These are phyloP conservation scores for Rhizopogon salebrosus DNA, from an alignment of 768 basidiomycete species.

Conservation along the genomic window DNA sequence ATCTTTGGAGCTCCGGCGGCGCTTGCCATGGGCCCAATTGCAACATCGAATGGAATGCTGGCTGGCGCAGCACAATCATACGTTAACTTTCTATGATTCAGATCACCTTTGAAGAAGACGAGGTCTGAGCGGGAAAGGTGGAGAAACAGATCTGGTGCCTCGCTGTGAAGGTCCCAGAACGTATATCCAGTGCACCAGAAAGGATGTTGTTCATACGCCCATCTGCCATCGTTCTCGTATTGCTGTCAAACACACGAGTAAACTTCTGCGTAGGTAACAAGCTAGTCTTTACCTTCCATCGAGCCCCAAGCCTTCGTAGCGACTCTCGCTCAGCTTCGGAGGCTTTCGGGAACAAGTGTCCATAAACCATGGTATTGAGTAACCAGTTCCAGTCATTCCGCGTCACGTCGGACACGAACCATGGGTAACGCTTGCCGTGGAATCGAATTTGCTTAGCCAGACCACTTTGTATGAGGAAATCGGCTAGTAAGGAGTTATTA, in stretches of 20 bases:
- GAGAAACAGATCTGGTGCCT: constrained; percentile 88
- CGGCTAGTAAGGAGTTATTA: constrained; percentile 49
- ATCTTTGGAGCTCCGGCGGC: constrained; percentile 84
- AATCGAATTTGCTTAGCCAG: constrained; percentile 81
- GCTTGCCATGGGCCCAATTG: constrained; percentile 90
- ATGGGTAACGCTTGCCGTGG: constrained; percentile 94
- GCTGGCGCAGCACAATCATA: constrained; percentile 85
- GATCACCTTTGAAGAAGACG: constrained; percentile 91
- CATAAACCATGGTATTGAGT: constrained; percentile 81
- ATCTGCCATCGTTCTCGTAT: constrained; percentile 90
- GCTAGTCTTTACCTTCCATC: constrained; percentile 72
- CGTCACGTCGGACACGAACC: constrained; percentile 94
- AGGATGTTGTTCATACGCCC: constrained; percentile 91
- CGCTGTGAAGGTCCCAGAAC: constrained; percentile 80
- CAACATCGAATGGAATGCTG: constrained; percentile 82
- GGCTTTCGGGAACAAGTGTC: constrained; percentile 85
- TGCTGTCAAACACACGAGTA: constrained; percentile 37
- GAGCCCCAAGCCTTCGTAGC: constrained; percentile 67
- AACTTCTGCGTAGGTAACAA: neutral
- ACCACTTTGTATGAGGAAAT: constrained; percentile 89
- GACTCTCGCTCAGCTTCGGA: constrained; percentile 78
- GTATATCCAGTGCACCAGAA: constrained; percentile 98
- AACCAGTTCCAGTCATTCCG: constrained; percentile 94
- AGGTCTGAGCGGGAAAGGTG: constrained; percentile 87
- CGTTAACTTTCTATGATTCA: constrained; percentile 88